Evolutionary conservation across 169 alveolate genomes (phyloP), one percentile per base, ranked within the genome.

Genomic region (Plasmodium ovale): DNA sequence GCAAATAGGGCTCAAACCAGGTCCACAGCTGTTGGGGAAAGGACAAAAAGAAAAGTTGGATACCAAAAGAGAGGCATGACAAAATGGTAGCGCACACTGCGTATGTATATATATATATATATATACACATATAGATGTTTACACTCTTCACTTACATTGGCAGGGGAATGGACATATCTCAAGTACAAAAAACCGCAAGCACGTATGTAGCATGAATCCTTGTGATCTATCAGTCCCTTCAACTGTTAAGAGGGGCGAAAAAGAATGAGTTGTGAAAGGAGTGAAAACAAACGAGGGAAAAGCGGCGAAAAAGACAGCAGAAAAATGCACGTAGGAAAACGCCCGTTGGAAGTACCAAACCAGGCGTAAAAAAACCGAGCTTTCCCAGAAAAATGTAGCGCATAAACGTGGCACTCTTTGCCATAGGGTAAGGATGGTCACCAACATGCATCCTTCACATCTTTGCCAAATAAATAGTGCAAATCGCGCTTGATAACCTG

Each of bases 1-100:
- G 53, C 60, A 93, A 35, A 51, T 93, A 93, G 7, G 96, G 95
- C 51, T 93, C 95, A 44, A 88, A 93, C 96, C 96, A 93, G 65
- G 47, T 88, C 95, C 95, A 93, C 23, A 93, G 89, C 96, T 93
- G 27, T 31, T 19, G 27, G 5, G 59, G 7, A 72, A 33, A 77
- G 16, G 2, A 19, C 27, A 3, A 19, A 42, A 35, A 54, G 23
- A 16, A 33, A 6, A 6, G 2, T 27, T 23, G 29, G 0, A 12
- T 12, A 12, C 6, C 23, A 21, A 3, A 1, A 19, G 27, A 47
- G 23, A 70, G 9, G 44, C 44, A 70, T n/a, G 12, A 3, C 25
- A 70, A 51, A 51, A 37, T 5, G 64, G n/a, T 19, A 25, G 6
- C 1, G 19, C 4, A 39, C 4, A 37, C 7, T 67, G 37, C 3